Base-by-base conservation (phyloP, 2,329 filamentous ascomycete genomes). In the Microcyclospora tardicrescens region DNA sequence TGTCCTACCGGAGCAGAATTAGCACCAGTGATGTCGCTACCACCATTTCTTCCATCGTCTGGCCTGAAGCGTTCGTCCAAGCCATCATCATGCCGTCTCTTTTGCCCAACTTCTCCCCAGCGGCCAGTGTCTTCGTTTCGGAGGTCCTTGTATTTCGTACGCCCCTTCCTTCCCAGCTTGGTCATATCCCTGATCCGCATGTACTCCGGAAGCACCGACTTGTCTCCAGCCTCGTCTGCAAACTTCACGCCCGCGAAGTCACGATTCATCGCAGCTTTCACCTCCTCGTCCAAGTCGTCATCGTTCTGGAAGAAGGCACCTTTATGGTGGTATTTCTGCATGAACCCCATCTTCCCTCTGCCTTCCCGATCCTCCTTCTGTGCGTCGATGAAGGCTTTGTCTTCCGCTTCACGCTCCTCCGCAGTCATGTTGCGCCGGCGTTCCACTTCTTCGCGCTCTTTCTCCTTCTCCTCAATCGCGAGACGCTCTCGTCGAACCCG, bases 271-370 rank as follows among this genome's bases (percentile, higher is more conserved):
- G 94, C 67, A 0, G 81, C 83, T 34, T 95, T 67, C 1, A 84
- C 84, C 45, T 83, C 77, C 37, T 79, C 72, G 19, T 60, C 53
- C 30, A 55, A 46, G 24, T 53, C 53, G 10, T 42, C 49, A 51
- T 93, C 83, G 37, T 87, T 84, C 49, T 81, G 82, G 67, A 84
- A 96, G 66, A 96, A 98, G 12, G 91, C 91, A 35, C 91, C 91
- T 64, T 87, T 89, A 69, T 98, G 91, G 62, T 84, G 87, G 65
- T 96, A 98, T 58, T 87, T 86, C 57, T 95, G 87, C 82, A 96
- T 84, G 60, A 78, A 95, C 2, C 74, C 74, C 71, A 91, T 84
- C 62, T 89, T 81, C 38, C 85, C 85, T 43, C 81, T 79, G 36
- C 69, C 44, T 52, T 84, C 83, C 16, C 68, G 66, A 46, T 93